Conservation (phyloP, 331 rosid genomes). For the Rhamnella rubrinervis region DNA sequence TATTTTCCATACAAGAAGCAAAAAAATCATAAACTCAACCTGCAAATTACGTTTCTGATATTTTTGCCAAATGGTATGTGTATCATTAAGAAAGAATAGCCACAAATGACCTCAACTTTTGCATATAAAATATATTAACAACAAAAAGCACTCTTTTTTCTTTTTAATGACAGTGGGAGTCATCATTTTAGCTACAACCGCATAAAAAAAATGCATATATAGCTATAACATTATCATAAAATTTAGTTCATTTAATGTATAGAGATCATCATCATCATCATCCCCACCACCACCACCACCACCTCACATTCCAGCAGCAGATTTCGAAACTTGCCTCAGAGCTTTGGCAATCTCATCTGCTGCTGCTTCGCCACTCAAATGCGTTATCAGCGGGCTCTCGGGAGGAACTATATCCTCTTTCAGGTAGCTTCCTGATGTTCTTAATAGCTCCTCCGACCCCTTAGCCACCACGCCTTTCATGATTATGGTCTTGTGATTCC, state of each 20-base stretch:
- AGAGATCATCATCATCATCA: background rate
- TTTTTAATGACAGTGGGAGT: too few relatives aligned
- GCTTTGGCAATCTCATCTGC: slow-evolving; percentile 60
- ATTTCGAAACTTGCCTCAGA: slow-evolving; percentile 53
- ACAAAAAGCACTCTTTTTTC: too few relatives aligned
- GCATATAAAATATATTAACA: too few relatives aligned
- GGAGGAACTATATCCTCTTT: slow-evolving; percentile 70
- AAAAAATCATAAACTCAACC: too few relatives aligned
- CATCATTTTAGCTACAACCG: too few relatives aligned
- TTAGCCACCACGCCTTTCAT: slow-evolving; percentile 60
- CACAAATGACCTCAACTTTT: too few relatives aligned
- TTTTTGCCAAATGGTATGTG: too few relatives aligned
- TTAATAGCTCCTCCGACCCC: slow-evolving; percentile 66
- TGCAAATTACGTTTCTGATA: too few relatives aligned
- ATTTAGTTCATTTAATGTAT: background rate
- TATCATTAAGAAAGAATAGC: too few relatives aligned
- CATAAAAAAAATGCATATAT: too few relatives aligned
- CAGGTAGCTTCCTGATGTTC: slow-evolving; percentile 72
- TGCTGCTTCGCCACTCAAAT: slow-evolving; percentile 39
- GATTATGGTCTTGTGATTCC: slow-evolving; percentile 82
- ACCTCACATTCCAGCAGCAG: slow-evolving; percentile 52
- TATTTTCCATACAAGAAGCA: too few relatives aligned
- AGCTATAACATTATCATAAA: too few relatives aligned
- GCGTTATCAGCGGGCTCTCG: slow-evolving; percentile 55
- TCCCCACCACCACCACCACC: background rate